These are phyloP conservation scores for Aspergillus sp. DNA, from an alignment of 2,329 filamentous ascomycete genomes.

Conservation along the genomic window DNA sequence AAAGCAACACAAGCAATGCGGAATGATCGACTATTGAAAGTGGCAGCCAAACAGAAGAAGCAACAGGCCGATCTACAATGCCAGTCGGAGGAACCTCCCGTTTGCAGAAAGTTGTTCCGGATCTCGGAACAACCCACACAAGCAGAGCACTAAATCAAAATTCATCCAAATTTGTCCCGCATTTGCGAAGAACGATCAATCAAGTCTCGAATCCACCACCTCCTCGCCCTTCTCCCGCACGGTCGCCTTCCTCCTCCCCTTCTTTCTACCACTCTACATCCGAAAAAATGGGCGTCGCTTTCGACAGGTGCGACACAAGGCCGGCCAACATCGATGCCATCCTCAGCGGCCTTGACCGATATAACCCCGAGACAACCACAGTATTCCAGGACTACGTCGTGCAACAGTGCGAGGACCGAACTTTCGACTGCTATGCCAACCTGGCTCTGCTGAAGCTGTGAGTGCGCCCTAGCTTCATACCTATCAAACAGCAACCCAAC, in stretches of 20 bases:
- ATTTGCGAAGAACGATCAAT: constrained; percentile 13
- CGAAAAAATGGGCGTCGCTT: constrained; percentile 50
- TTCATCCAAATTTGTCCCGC: constrained; percentile 27
- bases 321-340: constrained; percentile 91
- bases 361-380: constrained; percentile 95
- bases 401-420: constrained; percentile 93
- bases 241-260: background rate
- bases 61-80: constrained; percentile 2
- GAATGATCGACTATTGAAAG: constrained; percentile 1
- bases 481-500: background rate
- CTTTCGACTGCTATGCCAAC: constrained; percentile 96
- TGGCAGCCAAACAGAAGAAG: constrained; percentile 1
- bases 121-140: constrained; percentile 15
- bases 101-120: constrained; percentile 12
- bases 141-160: constrained; percentile 32
- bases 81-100: constrained; percentile 24
- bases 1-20: constrained; percentile 6
- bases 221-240: background rate
- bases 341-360: constrained; percentile 95
- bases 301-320: constrained; percentile 89
- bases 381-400: constrained; percentile 93
- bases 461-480: constrained; percentile 37
- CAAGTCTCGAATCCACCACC: constrained; percentile 11
- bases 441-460: constrained; percentile 95
- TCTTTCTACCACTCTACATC: constrained; percentile 1